Evolutionary conservation across 176 grass and related monocot species (phyloP).

Genomic region (Panicum miliaceum): DNA sequence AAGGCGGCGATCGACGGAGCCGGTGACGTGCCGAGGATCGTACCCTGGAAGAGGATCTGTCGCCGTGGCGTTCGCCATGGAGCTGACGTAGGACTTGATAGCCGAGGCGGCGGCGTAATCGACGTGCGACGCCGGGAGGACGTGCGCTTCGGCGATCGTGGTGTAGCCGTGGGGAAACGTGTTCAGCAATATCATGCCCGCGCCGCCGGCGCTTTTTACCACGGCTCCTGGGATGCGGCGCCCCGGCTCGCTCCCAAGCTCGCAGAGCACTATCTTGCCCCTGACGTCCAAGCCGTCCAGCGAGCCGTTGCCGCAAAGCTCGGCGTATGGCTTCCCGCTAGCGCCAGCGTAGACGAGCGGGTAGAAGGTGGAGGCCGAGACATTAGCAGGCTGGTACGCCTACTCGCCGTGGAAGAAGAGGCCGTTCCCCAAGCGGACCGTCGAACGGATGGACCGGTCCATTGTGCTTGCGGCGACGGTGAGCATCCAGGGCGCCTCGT

Average conservation of each 20-base stretch:
- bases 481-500: conserved; percentile 71
- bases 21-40: conserved; percentile 45
- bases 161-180: conserved; percentile 13
- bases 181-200: conserved; percentile 68
- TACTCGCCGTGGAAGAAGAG: conserved; percentile 55
- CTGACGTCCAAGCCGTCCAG: conserved; percentile 44
- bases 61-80: conserved; percentile 4
- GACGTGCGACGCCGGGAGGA: conserved; percentile 56
- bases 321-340: background rate
- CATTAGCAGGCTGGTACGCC: conserved; percentile 26
- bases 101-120: conserved; percentile 15
- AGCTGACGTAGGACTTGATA: conserved; percentile 41
- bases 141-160: conserved; percentile 46
- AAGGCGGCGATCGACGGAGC: conserved; percentile 53
- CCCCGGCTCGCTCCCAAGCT: background rate
- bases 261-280: conserved; percentile 70
- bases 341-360: conserved; percentile 34
- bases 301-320: conserved; percentile 37
- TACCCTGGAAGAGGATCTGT: conserved; percentile 41
- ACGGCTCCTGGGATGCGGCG: background rate
- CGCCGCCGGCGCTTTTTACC: conserved; percentile 42
- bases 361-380: background rate
- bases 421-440: conserved; percentile 49
- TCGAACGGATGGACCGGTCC: conserved; percentile 50
- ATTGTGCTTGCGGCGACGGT: conserved; percentile 70